Evolutionary conservation across 2,329 filamentous ascomycete species (phyloP).

Genomic region (Botrytis hyacinthi): DNA sequence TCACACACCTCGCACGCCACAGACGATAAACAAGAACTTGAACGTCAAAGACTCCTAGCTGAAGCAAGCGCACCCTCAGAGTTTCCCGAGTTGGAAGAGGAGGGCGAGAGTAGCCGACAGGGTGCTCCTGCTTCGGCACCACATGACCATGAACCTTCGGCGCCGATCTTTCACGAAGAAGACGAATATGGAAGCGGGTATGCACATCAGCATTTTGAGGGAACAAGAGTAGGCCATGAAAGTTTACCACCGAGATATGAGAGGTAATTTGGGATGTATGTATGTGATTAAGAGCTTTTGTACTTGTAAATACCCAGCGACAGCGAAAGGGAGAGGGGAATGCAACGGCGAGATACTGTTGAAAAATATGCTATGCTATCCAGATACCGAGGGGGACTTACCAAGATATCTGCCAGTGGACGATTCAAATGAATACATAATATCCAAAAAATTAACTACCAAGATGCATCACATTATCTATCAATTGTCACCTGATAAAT

Average conservation of each 20-base stretch:
- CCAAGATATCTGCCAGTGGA: background rate
- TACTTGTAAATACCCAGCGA: slow-evolving; percentile 1
- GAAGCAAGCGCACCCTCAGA: slow-evolving; percentile 53
- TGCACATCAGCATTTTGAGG: slow-evolving; percentile 24
- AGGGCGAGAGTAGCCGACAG: slow-evolving; percentile 31
- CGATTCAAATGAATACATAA: background rate
- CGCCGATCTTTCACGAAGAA: slow-evolving; percentile 57
- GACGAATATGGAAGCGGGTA: slow-evolving; percentile 45
- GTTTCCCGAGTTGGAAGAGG: slow-evolving; percentile 50
- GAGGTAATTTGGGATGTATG: slow-evolving; percentile 20
- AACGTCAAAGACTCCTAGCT: slow-evolving; percentile 52
- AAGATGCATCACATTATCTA: background rate
- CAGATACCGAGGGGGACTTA: background rate
- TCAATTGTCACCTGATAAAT: background rate
- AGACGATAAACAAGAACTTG: slow-evolving; percentile 72
- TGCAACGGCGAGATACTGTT: background rate
- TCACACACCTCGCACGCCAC: slow-evolving; percentile 32
- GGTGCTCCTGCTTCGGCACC: slow-evolving; percentile 9
- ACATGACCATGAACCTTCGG: slow-evolving; percentile 47
- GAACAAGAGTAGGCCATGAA: slow-evolving; percentile 26
- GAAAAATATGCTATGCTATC: background rate
- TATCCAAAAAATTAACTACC: background rate
- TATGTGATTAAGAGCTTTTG: background rate
- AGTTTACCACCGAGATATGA: slow-evolving; percentile 37
- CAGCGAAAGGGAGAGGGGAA: background rate